A percentile compares a stretch with the other conserved stretches of the same genome.
These are phyloP conservation scores for Nigrospora sphaerica DNA, from an alignment of 2,329 filamentous ascomycete species.

Conservation along the genomic window DNA sequence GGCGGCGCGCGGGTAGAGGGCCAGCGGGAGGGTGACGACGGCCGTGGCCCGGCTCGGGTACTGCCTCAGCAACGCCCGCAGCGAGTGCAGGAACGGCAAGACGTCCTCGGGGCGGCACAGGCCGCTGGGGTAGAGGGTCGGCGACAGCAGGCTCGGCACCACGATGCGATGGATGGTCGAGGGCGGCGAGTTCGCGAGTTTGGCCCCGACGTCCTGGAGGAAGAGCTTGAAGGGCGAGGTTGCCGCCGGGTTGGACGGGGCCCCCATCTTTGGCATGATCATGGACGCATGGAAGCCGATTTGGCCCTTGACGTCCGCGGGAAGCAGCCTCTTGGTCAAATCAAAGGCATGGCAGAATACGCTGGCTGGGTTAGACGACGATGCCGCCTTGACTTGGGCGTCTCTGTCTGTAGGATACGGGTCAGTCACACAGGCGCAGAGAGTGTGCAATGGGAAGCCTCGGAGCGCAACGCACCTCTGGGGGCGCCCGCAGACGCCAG, in stretches of 20 bases:
- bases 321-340: constrained; percentile 56
- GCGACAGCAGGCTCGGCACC: constrained; percentile 79
- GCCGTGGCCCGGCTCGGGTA: constrained; percentile 60
- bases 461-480: constrained; percentile 48
- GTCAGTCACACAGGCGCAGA: too few species aligned
- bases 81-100: constrained; percentile 71
- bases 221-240: constrained; percentile 57
- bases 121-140: constrained; percentile 70
- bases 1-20: constrained; percentile 68
- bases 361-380: constrained; percentile 12
- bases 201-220: constrained; percentile 48
- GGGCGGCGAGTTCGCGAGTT: constrained; percentile 48
- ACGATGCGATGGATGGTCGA: constrained; percentile 70
- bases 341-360: constrained; percentile 69
- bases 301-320: constrained; percentile 40
- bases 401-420: constrained; percentile 14
- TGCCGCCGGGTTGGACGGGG: constrained; percentile 11
- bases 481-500: constrained; percentile 63
- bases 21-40: constrained; percentile 70
- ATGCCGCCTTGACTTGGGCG: neutral
- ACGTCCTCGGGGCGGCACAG: constrained; percentile 65
- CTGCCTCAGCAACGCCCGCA: constrained; percentile 68
- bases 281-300: constrained; percentile 42
- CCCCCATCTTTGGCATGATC: constrained; percentile 9
- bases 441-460: too few species aligned